Conservation (phyloP, 2,329 filamentous ascomycete species). For the Botrytis aclada region DNA sequence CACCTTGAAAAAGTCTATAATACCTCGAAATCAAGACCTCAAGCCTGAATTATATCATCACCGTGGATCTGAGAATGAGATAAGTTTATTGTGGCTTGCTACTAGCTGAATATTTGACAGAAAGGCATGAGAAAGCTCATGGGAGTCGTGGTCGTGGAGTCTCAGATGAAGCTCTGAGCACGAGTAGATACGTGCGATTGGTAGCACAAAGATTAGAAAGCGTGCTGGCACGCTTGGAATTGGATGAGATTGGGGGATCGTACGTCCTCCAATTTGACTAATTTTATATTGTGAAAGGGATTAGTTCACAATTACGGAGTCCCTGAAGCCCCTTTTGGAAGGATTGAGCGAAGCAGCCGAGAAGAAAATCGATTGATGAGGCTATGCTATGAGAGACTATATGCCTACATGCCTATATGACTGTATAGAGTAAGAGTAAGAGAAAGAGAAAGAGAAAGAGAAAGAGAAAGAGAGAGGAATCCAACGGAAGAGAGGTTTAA, state of each 20-base stretch:
- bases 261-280: not conserved
- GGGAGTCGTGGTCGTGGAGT: not conserved
- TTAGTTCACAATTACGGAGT: not conserved
- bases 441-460: not conserved
- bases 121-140: not conserved
- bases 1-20: no score
- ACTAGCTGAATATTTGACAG: constrained; percentile 9
- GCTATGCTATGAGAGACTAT: not conserved
- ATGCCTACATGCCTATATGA: not conserved
- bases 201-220: not conserved
- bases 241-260: not conserved
- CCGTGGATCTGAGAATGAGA: no score
- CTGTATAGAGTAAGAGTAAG: not conserved
- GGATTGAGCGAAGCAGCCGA: constrained; percentile 1
- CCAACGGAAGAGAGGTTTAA: not conserved
- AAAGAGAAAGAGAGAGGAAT: not conserved
- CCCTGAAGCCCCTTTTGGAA: not conserved
- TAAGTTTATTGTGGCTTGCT: not conserved
- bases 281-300: not conserved
- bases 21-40: no score
- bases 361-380: not conserved
- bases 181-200: not conserved
- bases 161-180: constrained; percentile 15
- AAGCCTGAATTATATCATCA: no score
- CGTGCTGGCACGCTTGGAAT: not conserved